A percentile compares a stretch with the other conserved stretches of the same genome.
Conservation (phyloP, 345 rosid species). For the Gynandropsis gynandra region DNA sequence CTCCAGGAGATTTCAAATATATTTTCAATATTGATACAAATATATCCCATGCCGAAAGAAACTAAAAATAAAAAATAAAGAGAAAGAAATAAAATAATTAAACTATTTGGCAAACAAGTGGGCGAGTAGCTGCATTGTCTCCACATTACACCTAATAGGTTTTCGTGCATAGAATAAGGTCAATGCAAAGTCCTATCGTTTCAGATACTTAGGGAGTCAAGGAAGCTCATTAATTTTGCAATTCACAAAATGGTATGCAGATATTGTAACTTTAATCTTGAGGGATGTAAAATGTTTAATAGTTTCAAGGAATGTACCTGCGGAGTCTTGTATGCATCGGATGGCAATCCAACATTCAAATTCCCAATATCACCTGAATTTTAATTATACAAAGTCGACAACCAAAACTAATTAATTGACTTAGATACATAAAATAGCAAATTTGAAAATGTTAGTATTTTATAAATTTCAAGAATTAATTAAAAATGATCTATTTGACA, state of each 20-base stretch:
- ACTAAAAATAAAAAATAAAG: neutral
- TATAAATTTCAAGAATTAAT: slow-evolving; percentile 1
- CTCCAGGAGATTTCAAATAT: neutral
- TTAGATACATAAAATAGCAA: slow-evolving; percentile 2
- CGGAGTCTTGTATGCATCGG: slow-evolving; percentile 35
- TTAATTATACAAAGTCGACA: neutral
- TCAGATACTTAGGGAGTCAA: slow-evolving; percentile 2
- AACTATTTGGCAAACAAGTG: slow-evolving; percentile 5
- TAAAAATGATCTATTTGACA: slow-evolving; percentile 34
- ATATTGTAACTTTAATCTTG: neutral
- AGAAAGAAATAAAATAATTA: neutral
- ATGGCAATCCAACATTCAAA: slow-evolving; percentile 44
- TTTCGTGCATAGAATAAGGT: slow-evolving; percentile 1
- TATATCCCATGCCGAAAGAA: no score
- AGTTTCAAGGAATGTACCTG: slow-evolving; percentile 38
- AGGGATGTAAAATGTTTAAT: neutral
- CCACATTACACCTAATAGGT: neutral
- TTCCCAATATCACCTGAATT: slow-evolving; percentile 46
- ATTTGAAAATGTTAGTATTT: neutral
- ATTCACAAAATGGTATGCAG: neutral
- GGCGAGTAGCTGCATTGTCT: slow-evolving; percentile 7
- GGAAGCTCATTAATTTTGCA: slow-evolving; percentile 8
- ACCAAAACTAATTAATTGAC: slow-evolving; percentile 2
- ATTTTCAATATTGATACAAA: neutral
- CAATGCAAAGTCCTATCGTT: slow-evolving; percentile 6